Percentiles rank a stretch among this genome's conserved stretches.
Evolutionary conservation across 164 flowering plant genomes (phyloP).

Genomic region (Macadamia tetraphylla): DNA sequence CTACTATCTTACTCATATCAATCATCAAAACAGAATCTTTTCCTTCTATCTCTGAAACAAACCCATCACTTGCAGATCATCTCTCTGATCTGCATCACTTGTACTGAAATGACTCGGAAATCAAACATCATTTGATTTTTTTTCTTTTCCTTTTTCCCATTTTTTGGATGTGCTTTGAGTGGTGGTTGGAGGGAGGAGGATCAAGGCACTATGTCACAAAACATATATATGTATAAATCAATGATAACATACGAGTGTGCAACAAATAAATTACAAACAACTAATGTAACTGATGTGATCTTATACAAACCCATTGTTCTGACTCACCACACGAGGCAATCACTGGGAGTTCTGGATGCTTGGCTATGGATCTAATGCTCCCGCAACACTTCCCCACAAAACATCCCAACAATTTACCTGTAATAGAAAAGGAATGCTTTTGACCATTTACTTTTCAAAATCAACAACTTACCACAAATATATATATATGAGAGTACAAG

Average conservation of each 20-base stretch:
- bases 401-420: slow-evolving; percentile 87
- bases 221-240: not conserved
- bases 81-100: no score
- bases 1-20: no score
- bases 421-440: slow-evolving; percentile 6
- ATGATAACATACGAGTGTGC: not conserved
- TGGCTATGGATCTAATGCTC: slow-evolving; percentile 82
- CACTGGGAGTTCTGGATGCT: slow-evolving; percentile 79
- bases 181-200: no score
- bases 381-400: slow-evolving; percentile 91
- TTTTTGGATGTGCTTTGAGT: no score
- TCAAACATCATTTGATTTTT: no score
- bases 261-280: not conserved
- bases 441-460: not conserved
- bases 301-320: not conserved
- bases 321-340: slow-evolving; percentile 95
- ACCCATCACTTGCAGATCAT: no score
- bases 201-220: no score
- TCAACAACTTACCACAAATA: not conserved
- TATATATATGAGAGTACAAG: not conserved
- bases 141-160: no score
- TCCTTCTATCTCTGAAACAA: no score
- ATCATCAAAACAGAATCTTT: no score
- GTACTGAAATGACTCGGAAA: no score
- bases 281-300: not conserved